A percentile compares a stretch with the other conserved stretches of the same genome.
Evolutionary conservation across 345 rosid genomes (phyloP).

Genomic region (Aethionema arabicum): DNA sequence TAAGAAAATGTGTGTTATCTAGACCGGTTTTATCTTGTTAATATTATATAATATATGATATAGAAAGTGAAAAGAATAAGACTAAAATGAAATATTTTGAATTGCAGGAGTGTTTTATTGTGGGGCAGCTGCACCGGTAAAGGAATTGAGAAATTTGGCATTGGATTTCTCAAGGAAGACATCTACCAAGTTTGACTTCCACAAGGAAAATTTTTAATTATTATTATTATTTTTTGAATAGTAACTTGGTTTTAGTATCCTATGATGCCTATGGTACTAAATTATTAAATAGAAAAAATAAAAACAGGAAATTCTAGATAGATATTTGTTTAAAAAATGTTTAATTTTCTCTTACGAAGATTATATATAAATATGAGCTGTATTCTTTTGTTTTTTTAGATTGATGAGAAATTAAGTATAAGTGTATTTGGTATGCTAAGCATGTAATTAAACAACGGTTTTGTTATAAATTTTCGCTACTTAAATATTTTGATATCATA

Average conservation of each 20-base stretch:
- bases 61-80: not conserved
- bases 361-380: slow-evolving; percentile 12
- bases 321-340: slow-evolving; percentile 14
- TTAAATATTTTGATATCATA: too few relatives aligned
- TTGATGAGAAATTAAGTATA: slow-evolving; percentile 6
- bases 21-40: not conserved
- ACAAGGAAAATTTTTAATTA: slow-evolving; percentile 74
- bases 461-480: too few relatives aligned
- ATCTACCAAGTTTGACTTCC: slow-evolving; percentile 86
- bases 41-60: not conserved
- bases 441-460: slow-evolving; percentile 19
- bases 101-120: slow-evolving; percentile 90
- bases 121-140: slow-evolving; percentile 68
- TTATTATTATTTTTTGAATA: not conserved
- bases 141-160: slow-evolving; percentile 66
- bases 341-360: slow-evolving; percentile 14
- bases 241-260: too few relatives aligned
- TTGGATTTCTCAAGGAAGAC: slow-evolving; percentile 76
- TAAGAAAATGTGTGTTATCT: not conserved
- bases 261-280: too few relatives aligned
- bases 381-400: slow-evolving; percentile 24
- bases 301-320: slow-evolving; percentile 25
- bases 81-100: not conserved
- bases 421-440: slow-evolving; percentile 14
- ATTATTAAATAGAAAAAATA: not conserved